phyloP scores from a whole-genome alignment of 2,329 filamentous ascomycete species.

The Conoideocrella luteorostrata region DNA sequence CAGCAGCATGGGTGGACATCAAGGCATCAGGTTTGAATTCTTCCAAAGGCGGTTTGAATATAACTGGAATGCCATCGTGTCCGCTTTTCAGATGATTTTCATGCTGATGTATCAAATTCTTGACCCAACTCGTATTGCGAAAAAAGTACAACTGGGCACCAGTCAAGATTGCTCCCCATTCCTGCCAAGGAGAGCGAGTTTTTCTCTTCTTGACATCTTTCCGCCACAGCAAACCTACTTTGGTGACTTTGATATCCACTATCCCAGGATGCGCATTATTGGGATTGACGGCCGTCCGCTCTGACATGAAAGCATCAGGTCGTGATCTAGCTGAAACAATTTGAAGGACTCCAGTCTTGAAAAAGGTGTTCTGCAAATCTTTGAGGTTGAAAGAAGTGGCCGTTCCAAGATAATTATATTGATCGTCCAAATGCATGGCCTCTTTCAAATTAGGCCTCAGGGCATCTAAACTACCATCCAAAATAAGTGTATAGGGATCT shows the following conservation, averaged over 20 bases:
- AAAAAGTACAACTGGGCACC: constrained; percentile 98
- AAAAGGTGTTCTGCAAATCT: constrained; percentile 81
- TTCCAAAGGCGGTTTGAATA: constrained; percentile 83
- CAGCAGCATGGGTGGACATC: constrained; percentile 88
- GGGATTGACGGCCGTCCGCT: constrained; percentile 77
- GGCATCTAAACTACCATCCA: constrained; percentile 79
- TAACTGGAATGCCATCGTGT: constrained; percentile 67
- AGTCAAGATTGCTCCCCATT: constrained; percentile 95
- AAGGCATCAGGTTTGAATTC: constrained; percentile 91
- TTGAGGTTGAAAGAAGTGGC: constrained; percentile 69
- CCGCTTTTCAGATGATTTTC: constrained; percentile 75
- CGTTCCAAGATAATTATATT: constrained; percentile 81
- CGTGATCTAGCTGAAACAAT: constrained; percentile 91
- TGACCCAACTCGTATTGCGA: constrained; percentile 87
- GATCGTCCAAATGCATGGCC: constrained; percentile 86
- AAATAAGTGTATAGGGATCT: constrained; percentile 89
- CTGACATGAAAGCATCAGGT: constrained; percentile 90
- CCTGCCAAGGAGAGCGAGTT: constrained; percentile 91
- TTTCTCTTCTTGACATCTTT: constrained; percentile 94
- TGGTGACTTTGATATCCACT: constrained; percentile 95
- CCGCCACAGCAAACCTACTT: constrained; percentile 89
- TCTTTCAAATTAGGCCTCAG: constrained; percentile 83
- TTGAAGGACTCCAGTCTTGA: constrained; percentile 84
- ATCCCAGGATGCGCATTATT: constrained; percentile 84
- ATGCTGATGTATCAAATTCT: constrained; percentile 81